Percentiles rank a stretch among this genome's conserved stretches.
Conservation (phyloP, 2,329 filamentous ascomycete genomes). For the Macroventuria anomochaeta region DNA sequence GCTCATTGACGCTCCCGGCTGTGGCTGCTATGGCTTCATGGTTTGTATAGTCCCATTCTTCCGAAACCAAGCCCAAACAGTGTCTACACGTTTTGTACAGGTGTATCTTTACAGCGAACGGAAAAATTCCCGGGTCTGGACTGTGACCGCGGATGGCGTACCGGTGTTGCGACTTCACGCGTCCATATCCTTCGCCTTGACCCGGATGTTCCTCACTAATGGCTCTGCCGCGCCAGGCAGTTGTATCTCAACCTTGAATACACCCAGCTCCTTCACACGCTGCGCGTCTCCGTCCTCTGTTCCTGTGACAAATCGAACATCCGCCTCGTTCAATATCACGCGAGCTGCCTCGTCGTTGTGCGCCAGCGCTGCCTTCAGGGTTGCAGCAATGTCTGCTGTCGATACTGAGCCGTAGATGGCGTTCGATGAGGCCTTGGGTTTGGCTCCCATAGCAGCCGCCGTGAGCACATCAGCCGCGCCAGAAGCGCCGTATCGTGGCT, state of each 20-base stretch:
- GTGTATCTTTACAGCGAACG: conserved; percentile 34
- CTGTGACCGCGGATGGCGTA: conserved; percentile 1
- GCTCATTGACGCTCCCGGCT: conserved; percentile 21
- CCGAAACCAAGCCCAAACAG: conserved; percentile 25
- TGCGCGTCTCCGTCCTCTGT: conserved; percentile 48
- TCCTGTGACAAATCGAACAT: conserved; percentile 57
- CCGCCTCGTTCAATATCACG: conserved; percentile 57
- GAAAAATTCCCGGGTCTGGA: conserved; percentile 23
- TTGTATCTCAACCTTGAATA: conserved; percentile 60
- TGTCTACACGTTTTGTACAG: conserved; percentile 35
- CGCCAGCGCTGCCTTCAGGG: conserved; percentile 57
- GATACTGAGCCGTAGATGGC: conserved; percentile 63
- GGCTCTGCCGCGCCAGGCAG: conserved; percentile 55
- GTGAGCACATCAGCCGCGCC: conserved; percentile 45
- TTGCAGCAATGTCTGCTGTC: conserved; percentile 58
- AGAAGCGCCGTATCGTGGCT: conserved; percentile 43
- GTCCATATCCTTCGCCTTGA: conserved; percentile 40
- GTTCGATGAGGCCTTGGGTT: conserved; percentile 34
- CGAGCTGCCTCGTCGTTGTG: conserved; percentile 60
- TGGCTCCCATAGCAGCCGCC: conserved; percentile 41
- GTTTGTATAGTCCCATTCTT: conserved; percentile 30
- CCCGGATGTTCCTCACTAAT: conserved; percentile 40
- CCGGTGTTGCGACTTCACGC: conserved; percentile 15
- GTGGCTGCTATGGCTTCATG: conserved; percentile 27
- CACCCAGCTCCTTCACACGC: conserved; percentile 61